phyloP scores from a whole-genome alignment of 371 early-diverging fungal genomes.

The Batkoa obscura region DNA sequence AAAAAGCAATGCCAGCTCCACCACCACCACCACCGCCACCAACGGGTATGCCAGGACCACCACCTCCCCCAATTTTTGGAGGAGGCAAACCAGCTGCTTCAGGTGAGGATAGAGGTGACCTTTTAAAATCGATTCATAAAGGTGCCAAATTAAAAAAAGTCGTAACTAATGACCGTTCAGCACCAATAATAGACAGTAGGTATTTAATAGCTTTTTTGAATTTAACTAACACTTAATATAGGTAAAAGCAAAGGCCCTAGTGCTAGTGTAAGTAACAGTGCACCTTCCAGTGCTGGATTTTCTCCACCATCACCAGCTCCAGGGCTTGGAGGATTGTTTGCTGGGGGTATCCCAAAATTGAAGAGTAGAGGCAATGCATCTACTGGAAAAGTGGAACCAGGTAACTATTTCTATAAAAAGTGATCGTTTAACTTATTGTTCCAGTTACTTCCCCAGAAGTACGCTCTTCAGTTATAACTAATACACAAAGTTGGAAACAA shows the following conservation, averaged over 20 bases:
- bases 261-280: conserved; percentile 1
- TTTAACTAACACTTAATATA: conserved; percentile 6
- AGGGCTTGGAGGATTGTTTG: conserved; percentile 36
- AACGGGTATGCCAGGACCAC: not conserved
- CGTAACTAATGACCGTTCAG: conserved; percentile 60
- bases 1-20: conserved; percentile 5
- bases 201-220: not conserved
- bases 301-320: conserved; percentile 9
- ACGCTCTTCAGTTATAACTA: too few relatives aligned
- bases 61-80: not conserved
- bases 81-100: not conserved
- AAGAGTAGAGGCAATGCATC: conserved; percentile 22
- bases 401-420: conserved; percentile 24
- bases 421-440: conserved; percentile 15
- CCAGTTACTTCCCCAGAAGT: conserved; percentile 19
- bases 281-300: conserved; percentile 7
- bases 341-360: conserved; percentile 45
- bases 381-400: conserved; percentile 14
- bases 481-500: too few relatives aligned
- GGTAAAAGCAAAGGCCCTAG: not conserved
- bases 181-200: conserved; percentile 30
- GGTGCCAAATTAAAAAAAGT: conserved; percentile 53
- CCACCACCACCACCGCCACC: conserved; percentile 4
- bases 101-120: conserved; percentile 17
- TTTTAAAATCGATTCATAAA: conserved; percentile 52